Evolutionary conservation across 2,329 filamentous ascomycete species (phyloP), one percentile per base, ranked within the genome.

Genomic region (Colletotrichum plurivorum): DNA sequence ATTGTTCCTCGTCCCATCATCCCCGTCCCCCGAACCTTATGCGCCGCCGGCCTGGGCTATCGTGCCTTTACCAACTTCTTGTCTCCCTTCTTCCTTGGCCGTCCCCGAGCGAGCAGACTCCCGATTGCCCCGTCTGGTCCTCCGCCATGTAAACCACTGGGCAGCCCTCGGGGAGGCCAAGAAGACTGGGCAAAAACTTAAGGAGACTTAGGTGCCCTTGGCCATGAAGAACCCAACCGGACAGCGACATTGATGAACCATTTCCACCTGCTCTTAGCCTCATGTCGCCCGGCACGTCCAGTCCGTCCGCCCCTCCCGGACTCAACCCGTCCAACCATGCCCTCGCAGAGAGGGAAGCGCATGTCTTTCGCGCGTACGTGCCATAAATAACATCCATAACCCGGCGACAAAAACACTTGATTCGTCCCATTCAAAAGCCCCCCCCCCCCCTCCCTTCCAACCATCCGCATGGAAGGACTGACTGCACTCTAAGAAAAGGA

Each of bases 1-100:
- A 69, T 67, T 69, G 67, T 69, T 61, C 55, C 43, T 61, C 67
- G 51, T 69, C 67, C 62, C 67, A 69, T 67, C 62, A 36, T 41
- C 13, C 49, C 53, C 49, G 39, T 46, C 20, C 45, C 43, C 51
- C 54, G 66, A 69, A 69, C 55, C 62, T 69, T 62, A 66, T 67
- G 67, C 63, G 56, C 55, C 39, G 49, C 51, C 31, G 31, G 31
- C 31, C 31, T 36, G 8, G 31, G 31, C 8, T 10, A 3, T 36
- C 31, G 31, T 36, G 10, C 31, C 31, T 25, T 5, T 12, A 36
- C 31, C 31, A 36, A 36, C 31, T 36, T 36, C 31, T 9, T 36
- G 22, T 25, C 22, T 25, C 22, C 31, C 31, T 10, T 36, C 3
- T 36, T 10, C 31, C 31, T 36, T 36, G 31, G 31, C 31, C 9